Evolutionary conservation across 2,329 filamentous ascomycete species (phyloP), one percentile per base, ranked within the genome.

Genomic region (Sodiomyces alkalinus): DNA sequence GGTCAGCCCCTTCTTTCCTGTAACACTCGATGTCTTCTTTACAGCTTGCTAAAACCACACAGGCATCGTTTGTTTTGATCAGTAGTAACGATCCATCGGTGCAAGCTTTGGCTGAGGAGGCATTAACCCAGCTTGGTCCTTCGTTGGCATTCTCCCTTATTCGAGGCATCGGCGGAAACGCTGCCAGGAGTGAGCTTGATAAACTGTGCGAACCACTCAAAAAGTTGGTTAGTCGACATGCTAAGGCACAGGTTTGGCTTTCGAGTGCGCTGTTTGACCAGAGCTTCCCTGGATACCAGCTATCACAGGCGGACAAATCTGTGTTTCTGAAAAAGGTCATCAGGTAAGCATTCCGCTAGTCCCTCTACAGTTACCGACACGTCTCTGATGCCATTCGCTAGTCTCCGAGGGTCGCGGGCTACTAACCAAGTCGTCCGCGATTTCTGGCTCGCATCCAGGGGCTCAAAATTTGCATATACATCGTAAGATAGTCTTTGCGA

Each of bases 181-280:
- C 74, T 4, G 65, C 72, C 2, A 66, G 80, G 21, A 80, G 74
- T 39, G 79, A 86, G 42, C 56, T 86, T 0, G 78, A 83, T 40
- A 73, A 67, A 39, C 52, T 85, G 5, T 67, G 67, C 30, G 76
- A 81, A 33, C 78, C 77, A 2, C 55, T 85, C 4, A 80, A 77
- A 51, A 80, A 73, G 43, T 56, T 85, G 14, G 58, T 78, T 2
- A 58, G 58, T 20, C 56, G 64, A 19, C 62, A 75, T 33, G 53
- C 62, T 1, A 55, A 58, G 30, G 59, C 73, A 4, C 71, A 67
- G 39, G 48, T 49, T 17, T 80, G 76, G 75, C 55, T 83, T 2
- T 67, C 77, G 34, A 51, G 56, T 4, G 73, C 73, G 1, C 47
- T 83, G 19, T 45, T 58, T 18, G 56, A 62, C 29, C 57, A 61